Evolutionary conservation across 306 rosid species (phyloP), one percentile per base, ranked within the genome.

Genomic region (Vigna hirtella): DNA sequence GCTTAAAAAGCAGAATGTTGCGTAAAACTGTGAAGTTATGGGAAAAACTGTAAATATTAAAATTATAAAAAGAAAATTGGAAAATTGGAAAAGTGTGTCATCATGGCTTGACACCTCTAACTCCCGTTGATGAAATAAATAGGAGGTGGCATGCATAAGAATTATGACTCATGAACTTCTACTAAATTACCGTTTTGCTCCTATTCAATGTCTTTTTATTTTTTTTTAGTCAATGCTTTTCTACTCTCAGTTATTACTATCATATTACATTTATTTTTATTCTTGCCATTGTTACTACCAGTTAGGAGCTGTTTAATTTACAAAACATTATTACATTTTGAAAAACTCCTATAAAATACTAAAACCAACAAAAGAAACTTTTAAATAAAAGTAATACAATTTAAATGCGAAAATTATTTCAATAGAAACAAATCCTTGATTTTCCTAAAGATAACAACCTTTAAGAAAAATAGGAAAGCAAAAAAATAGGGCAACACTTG

Each of bases 111-210:
- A 51, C 72, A 51, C 72, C 74, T 55, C 7, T 36, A 22, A 17
- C 36, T 40, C 80, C 59, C 65, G 81, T 66, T 22, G 80, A 50
- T 56, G 79, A 71, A 74, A 75, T 78, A 71, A 83, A 81, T 72
- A 63, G 51, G 68, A 79, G 79, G 85, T 77, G 74, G 58, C 77
- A 76, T n/a, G 67, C 71, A 66, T 66, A 14, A 66, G 17, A 40
- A n/a, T 63, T 65, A 65, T 65, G 30, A 36, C 49, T 42, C 1
- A 20, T 58, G 69, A 58, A 20, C 6, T 14, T 22, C n/a, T 0
- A 5, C 0, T 32, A 34, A 79, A 67, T 65, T 79, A 72, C 83
- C 28, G 0, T 6, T n/a, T 20, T 10, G 7, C 57, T 73, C 79
- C 70, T 45, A 2, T 13, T 11, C 1, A 38, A 12, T 61, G 2